Evolutionary conservation across 352 stramenopile species (phyloP).

Genomic region (Phytophthora rubi): DNA sequence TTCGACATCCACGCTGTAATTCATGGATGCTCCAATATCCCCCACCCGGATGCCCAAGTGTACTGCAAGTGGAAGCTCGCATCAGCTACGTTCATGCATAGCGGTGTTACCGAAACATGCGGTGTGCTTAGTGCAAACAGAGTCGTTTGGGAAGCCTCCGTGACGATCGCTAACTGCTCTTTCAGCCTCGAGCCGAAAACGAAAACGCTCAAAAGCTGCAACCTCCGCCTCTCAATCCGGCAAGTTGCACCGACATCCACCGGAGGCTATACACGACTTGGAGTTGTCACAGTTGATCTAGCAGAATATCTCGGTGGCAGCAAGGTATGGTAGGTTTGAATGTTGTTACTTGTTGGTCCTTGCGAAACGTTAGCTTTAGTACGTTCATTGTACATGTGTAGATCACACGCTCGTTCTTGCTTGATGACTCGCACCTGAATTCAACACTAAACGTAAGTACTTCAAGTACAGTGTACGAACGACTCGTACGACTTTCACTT

Average conservation of each 20-base stretch:
- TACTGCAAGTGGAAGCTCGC: slow-evolving; percentile 49
- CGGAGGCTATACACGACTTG: slow-evolving; percentile 30
- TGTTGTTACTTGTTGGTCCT: neutral
- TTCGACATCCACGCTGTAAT: slow-evolving; percentile 43
- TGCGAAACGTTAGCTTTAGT: neutral
- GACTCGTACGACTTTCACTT: neutral
- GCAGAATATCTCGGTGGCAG: slow-evolving; percentile 40
- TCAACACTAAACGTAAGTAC: slow-evolving; percentile 41
- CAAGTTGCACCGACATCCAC: slow-evolving; percentile 24
- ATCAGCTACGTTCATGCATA: slow-evolving; percentile 8
- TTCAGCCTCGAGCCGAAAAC: slow-evolving; percentile 33
- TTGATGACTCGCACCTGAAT: slow-evolving; percentile 48
- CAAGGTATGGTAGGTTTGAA: slow-evolving; percentile 13
- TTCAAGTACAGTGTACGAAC: no score
- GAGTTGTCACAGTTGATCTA: slow-evolving; percentile 42
- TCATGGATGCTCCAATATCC: slow-evolving; percentile 48
- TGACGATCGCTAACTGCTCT: slow-evolving; percentile 30
- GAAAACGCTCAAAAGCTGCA: slow-evolving; percentile 35
- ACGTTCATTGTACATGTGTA: neutral
- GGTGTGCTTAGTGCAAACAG: slow-evolving; percentile 35
- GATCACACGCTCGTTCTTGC: slow-evolving; percentile 33
- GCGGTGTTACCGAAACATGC: slow-evolving; percentile 19
- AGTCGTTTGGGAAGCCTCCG: slow-evolving; percentile 34
- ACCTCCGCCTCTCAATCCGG: slow-evolving; percentile 40
- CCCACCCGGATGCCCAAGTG: slow-evolving; percentile 34